Conservation (phyloP, 1,139 yeast genomes). For the Candida pseudocylindracea region DNA sequence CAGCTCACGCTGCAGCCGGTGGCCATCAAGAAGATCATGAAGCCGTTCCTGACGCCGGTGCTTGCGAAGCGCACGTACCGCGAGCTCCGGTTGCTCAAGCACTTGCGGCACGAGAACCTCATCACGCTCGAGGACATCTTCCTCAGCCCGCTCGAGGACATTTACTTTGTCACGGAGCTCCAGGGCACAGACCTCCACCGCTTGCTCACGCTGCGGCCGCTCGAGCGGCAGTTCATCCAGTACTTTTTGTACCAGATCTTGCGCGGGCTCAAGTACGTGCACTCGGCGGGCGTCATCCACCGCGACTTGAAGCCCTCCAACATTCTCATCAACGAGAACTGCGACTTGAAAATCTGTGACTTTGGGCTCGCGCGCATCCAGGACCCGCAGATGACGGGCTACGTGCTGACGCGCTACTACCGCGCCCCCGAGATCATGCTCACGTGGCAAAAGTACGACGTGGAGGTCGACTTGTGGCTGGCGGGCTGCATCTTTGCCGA, state of each 20-base stretch:
- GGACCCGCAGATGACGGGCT: constrained; percentile 98
- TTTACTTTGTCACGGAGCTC: constrained; percentile 88
- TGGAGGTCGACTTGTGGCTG: constrained; percentile 98
- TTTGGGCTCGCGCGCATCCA: constrained; percentile 93
- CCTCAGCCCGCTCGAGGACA: constrained; percentile 86
- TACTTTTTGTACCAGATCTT: constrained; percentile 86
- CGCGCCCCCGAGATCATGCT: constrained; percentile 98
- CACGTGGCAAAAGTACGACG: constrained; percentile 97
- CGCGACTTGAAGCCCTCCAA: constrained; percentile 89
- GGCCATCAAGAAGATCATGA: constrained; percentile 94
- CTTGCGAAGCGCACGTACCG: constrained; percentile 92
- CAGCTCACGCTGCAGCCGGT: constrained; percentile 81
- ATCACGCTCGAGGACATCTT: constrained; percentile 88
- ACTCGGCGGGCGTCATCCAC: constrained; percentile 93
- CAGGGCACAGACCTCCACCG: constrained; percentile 95
- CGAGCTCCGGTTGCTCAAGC: constrained; percentile 82
- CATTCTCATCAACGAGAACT: constrained; percentile 80
- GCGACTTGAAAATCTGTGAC: constrained; percentile 92
- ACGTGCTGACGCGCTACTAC: constrained; percentile 89
- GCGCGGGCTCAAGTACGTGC: constrained; percentile 86
- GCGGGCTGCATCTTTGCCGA: constrained; percentile 99
- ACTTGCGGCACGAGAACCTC: constrained; percentile 82
- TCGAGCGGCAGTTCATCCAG: constrained; percentile 90
- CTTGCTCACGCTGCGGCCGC: constrained; percentile 73
- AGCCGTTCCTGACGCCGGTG: constrained; percentile 88